phyloP scores from a whole-genome alignment of 257 asterid genomes.

The Nicotiana tabacum region DNA sequence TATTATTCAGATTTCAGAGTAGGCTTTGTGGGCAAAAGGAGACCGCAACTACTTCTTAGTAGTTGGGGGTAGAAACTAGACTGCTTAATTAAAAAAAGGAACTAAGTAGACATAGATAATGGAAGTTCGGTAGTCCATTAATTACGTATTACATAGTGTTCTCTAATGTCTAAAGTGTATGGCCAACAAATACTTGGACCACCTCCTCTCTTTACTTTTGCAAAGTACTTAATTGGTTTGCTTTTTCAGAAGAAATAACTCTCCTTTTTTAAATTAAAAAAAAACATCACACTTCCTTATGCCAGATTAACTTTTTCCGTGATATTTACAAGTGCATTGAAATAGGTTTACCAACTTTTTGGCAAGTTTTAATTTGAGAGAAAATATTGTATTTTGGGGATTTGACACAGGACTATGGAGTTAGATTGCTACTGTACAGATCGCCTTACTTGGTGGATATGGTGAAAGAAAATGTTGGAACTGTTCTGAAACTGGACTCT shows the following conservation, averaged over 20 bases:
- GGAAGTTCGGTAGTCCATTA: neutral
- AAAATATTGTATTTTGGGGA: neutral
- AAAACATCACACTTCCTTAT: neutral
- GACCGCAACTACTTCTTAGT: neutral
- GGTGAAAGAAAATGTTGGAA: slow-evolving; percentile 45
- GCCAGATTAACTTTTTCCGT: neutral
- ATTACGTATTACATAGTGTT: neutral
- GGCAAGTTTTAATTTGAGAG: too few species aligned
- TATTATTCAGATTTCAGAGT: too few species aligned
- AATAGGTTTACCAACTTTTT: neutral
- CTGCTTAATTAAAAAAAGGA: neutral
- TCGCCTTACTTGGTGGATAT: slow-evolving; percentile 75
- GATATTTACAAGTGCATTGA: neutral
- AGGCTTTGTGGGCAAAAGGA: neutral
- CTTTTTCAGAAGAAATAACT: neutral
- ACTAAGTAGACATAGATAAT: neutral
- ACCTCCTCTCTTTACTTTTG: neutral
- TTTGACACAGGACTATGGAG: slow-evolving; percentile 55
- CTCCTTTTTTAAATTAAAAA: neutral
- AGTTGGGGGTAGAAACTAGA: neutral
- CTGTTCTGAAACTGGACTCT: slow-evolving; percentile 60
- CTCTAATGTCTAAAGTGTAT: neutral
- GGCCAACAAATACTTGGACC: slow-evolving; percentile 17
- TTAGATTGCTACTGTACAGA: slow-evolving; percentile 55
- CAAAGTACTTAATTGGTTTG: neutral